Evolutionary conservation across 177 flowering plant genomes (phyloP).

Genomic region (Vitis hybrid): DNA sequence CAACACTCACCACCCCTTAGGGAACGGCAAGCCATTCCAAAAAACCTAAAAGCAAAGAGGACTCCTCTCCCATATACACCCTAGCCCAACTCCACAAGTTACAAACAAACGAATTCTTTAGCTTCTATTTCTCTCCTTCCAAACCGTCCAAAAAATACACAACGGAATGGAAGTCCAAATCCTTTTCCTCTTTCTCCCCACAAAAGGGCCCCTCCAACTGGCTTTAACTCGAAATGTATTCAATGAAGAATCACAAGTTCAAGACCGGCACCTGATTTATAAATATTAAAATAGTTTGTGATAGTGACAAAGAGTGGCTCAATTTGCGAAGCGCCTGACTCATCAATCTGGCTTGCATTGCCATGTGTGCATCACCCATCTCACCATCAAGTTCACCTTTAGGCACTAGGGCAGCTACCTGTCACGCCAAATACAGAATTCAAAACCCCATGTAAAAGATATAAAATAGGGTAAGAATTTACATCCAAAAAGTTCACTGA

Average conservation of each 20-base stretch:
- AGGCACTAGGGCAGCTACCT: conserved; percentile 98
- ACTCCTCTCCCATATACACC: too few species aligned
- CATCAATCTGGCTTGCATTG: conserved; percentile 98
- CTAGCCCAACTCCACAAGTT: too few species aligned
- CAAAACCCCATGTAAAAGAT: not conserved
- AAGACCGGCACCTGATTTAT: conserved; percentile 71
- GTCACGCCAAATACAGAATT: conserved; percentile 17
- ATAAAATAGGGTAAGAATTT: not conserved
- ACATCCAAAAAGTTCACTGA: not conserved
- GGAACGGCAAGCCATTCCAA: too few species aligned
- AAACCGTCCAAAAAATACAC: too few species aligned
- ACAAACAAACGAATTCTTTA: too few species aligned
- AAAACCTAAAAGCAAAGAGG: too few species aligned
- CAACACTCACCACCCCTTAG: too few species aligned
- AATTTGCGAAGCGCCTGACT: conserved; percentile 97
- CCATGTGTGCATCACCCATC: conserved; percentile 99
- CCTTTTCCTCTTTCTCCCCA: too few species aligned
- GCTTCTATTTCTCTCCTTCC: too few species aligned
- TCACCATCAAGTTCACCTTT: conserved; percentile 98
- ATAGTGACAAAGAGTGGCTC: conserved; percentile 84
- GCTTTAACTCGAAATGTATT: too few species aligned
- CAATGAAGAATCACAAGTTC: not conserved
- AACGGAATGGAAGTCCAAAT: too few species aligned
- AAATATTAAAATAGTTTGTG: conserved; percentile 80
- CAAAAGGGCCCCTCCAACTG: too few species aligned